These are phyloP conservation scores for Gossypium australe DNA, from an alignment of 345 rosid species.

Conservation along the genomic window DNA sequence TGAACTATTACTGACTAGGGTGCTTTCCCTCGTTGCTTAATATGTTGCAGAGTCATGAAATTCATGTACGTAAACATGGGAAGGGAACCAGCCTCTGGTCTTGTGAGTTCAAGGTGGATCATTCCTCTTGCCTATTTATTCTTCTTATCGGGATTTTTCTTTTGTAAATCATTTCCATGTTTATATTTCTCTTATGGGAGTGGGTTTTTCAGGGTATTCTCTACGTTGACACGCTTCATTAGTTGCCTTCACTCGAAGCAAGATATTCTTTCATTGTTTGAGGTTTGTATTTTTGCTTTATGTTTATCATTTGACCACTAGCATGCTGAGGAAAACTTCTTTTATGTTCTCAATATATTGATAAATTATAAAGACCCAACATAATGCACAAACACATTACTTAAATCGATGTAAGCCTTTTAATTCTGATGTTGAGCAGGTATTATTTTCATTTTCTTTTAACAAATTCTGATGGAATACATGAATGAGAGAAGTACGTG, in stretches of 20 bases:
- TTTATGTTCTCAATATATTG: background rate
- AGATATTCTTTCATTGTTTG: constrained; percentile 26
- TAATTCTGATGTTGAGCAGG: background rate
- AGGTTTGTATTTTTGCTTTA: constrained; percentile 31
- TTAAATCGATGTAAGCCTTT: background rate
- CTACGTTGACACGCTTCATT: constrained; percentile 30
- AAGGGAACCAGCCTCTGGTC: background rate
- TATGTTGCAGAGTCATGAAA: constrained; percentile 35
- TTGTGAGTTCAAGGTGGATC: constrained; percentile 36
- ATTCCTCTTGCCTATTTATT: background rate
- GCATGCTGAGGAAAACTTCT: background rate
- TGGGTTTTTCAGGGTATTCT: constrained; percentile 34
- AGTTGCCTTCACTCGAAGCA: constrained; percentile 32
- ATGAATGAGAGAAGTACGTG: background rate
- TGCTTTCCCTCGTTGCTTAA: constrained; percentile 9
- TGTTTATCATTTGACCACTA: background rate
- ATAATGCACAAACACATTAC: background rate
- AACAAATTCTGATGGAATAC: background rate
- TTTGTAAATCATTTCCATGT: background rate
- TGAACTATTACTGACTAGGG: background rate
- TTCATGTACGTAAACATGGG: constrained; percentile 23
- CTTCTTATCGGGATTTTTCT: constrained; percentile 2
- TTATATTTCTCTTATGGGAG: constrained; percentile 4
- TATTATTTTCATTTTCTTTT: background rate
- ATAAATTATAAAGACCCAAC: background rate